Conservation (phyloP, 1,139 yeast genomes). For the Taphrina betulina region DNA sequence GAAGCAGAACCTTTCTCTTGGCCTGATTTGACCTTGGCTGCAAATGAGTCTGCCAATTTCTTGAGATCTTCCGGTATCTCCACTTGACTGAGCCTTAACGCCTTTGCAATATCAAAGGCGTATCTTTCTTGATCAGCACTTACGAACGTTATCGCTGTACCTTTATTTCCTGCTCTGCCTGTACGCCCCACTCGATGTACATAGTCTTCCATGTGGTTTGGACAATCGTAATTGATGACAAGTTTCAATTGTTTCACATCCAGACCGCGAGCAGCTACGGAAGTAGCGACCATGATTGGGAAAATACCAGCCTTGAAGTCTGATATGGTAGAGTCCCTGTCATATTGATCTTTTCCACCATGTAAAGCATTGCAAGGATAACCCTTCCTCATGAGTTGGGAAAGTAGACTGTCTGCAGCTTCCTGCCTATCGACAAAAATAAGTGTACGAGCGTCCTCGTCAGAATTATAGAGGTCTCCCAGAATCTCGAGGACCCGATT, state of each 20-base stretch:
- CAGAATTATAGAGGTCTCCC: constrained; percentile 47
- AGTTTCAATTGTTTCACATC: constrained; percentile 80
- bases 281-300: constrained; percentile 71
- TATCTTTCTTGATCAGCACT: constrained; percentile 61
- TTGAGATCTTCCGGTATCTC: constrained; percentile 57
- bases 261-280: constrained; percentile 90
- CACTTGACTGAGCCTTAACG: constrained; percentile 57
- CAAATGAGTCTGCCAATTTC: constrained; percentile 57
- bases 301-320: constrained; percentile 67
- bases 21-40: constrained; percentile 65
- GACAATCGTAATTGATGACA: constrained; percentile 85
- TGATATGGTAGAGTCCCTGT: constrained; percentile 71
- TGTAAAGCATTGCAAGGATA: constrained; percentile 69
- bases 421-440: constrained; percentile 87
- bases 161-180: constrained; percentile 82
- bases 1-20: constrained; percentile 59
- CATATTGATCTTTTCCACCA: constrained; percentile 89
- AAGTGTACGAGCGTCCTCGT: constrained; percentile 57
- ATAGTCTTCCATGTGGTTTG: constrained; percentile 90
- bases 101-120: constrained; percentile 70
- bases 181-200: constrained; percentile 97
- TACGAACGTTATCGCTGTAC: constrained; percentile 76
- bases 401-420: constrained; percentile 68
- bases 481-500: constrained; percentile 55
- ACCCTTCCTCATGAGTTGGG: constrained; percentile 58